phyloP scores from a whole-genome alignment of 2,329 filamentous ascomycete genomes.

The Sarocladium brachiariae region DNA sequence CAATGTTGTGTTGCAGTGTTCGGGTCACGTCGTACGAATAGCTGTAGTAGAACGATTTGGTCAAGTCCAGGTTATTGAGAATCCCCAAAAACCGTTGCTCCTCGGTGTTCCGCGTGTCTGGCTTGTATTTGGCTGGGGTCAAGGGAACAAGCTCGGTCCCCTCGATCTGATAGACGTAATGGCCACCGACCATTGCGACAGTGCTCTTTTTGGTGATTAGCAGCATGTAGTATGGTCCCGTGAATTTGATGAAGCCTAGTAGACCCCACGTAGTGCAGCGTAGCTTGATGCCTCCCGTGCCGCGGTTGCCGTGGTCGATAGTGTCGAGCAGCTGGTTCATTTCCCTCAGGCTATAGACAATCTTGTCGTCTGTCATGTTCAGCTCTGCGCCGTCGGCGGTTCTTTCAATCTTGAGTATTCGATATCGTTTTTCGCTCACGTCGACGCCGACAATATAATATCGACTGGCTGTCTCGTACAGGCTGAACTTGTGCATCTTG shows the following conservation, averaged over 20 bases:
- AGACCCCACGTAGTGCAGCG: conserved; percentile 90
- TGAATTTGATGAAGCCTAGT: conserved; percentile 92
- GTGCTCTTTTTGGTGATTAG: conserved; percentile 93
- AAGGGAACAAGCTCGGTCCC: conserved; percentile 87
- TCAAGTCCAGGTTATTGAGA: conserved; percentile 83
- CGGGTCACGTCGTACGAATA: conserved; percentile 95
- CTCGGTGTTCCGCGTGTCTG: conserved; percentile 75
- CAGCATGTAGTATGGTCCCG: conserved; percentile 94
- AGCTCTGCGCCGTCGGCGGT: conserved; percentile 72
- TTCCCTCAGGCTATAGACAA: conserved; percentile 84
- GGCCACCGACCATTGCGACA: conserved; percentile 90
- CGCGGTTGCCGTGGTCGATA: conserved; percentile 91
- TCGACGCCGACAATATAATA: conserved; percentile 96
- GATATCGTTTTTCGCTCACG: conserved; percentile 78
- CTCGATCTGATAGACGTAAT: conserved; percentile 93
- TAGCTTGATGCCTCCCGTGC: conserved; percentile 80
- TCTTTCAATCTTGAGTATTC: conserved; percentile 90
- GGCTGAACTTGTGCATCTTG: conserved; percentile 92
- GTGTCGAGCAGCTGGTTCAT: conserved; percentile 90
- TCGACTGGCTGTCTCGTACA: conserved; percentile 89
- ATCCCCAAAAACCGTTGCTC: conserved; percentile 86
- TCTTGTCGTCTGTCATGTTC: conserved; percentile 86
- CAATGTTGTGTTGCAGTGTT: conserved; percentile 88
- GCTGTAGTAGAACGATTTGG: conserved; percentile 93
- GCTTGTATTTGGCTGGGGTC: conserved; percentile 67